Conservation (phyloP, 352 stramenopile genomes). For the Phytophthora lateralis region DNA sequence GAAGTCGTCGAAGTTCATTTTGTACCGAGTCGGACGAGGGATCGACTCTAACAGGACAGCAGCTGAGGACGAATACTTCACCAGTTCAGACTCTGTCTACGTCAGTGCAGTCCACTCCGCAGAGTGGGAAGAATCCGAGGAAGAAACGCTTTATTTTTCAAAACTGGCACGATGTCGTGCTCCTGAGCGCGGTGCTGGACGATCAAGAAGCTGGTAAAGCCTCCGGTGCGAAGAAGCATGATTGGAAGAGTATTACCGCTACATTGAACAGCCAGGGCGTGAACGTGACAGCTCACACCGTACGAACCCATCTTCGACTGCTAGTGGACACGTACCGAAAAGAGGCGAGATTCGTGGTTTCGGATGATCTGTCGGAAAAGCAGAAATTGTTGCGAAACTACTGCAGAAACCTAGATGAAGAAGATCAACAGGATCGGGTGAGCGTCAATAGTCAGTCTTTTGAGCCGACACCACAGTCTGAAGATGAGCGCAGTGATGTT, state of each 20-base stretch:
- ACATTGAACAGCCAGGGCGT: slow-evolving; percentile 24
- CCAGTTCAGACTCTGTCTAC: too few species aligned
- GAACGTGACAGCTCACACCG: slow-evolving; percentile 14
- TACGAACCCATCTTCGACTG: slow-evolving; percentile 21
- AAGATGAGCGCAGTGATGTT: neutral
- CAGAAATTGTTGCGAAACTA: slow-evolving; percentile 21
- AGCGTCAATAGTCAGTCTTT: slow-evolving; percentile 6
- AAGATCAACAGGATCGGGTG: neutral
- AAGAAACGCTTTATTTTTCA: slow-evolving; percentile 25
- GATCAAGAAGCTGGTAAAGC: slow-evolving; percentile 1
- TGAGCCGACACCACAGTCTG: neutral
- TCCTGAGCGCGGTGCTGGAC: slow-evolving; percentile 22
- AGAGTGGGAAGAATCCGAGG: slow-evolving; percentile 5
- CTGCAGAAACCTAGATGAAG: slow-evolving; percentile 17
- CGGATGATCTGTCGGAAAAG: slow-evolving; percentile 16
- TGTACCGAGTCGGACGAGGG: slow-evolving; percentile 5
- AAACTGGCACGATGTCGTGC: slow-evolving; percentile 22
- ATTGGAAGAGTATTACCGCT: slow-evolving; percentile 23
- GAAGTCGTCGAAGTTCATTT: slow-evolving; percentile 5
- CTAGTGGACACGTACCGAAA: slow-evolving; percentile 15
- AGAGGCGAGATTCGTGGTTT: slow-evolving; percentile 2
- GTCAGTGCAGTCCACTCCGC: neutral
- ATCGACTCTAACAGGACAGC: neutral
- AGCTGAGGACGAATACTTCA: too few species aligned
- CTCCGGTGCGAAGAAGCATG: slow-evolving; percentile 6